Percentiles rank a stretch among this genome's conserved stretches.
phyloP scores from a whole-genome alignment of 805 yeast species.

The Candida ovalis region DNA sequence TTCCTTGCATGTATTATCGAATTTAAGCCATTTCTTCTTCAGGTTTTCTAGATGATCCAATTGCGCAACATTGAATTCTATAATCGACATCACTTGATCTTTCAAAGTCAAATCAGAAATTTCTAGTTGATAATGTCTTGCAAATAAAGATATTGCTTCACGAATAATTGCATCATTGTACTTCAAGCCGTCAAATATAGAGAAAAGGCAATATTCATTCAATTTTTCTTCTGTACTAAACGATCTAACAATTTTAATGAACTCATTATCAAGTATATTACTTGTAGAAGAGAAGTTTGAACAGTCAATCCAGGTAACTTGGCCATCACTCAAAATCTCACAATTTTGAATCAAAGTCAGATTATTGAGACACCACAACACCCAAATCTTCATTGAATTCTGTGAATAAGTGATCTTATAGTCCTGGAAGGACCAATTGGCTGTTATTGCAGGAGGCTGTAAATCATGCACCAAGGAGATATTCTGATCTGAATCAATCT shows the following conservation, averaged over 20 bases:
- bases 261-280: conserved; percentile 9
- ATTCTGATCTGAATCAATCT: conserved; percentile 12
- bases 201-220: conserved; percentile 38
- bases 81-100: conserved; percentile 31
- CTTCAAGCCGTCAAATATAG: conserved; percentile 46
- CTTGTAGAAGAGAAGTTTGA: conserved; percentile 5
- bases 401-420: conserved; percentile 11
- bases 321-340: conserved; percentile 2
- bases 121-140: conserved; percentile 9
- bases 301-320: conserved; percentile 15
- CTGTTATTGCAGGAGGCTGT: conserved; percentile 13
- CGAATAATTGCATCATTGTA: conserved; percentile 46
- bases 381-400: conserved; percentile 14
- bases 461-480: conserved; percentile 7
- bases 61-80: conserved; percentile 25
- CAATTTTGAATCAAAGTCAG: conserved; percentile 20
- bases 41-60: conserved; percentile 34
- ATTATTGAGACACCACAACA: conserved; percentile 25
- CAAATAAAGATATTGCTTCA: conserved; percentile 37
- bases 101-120: conserved; percentile 22
- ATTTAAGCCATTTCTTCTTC: conserved; percentile 60
- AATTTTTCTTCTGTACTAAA: conserved; percentile 10
- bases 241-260: conserved; percentile 9
- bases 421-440: conserved; percentile 26
- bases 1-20: conserved; percentile 72